A percentile compares a stretch with the other conserved stretches of the same genome.
phyloP scores from a whole-genome alignment of 169 alveolate species.

The Plasmodium vivax region DNA sequence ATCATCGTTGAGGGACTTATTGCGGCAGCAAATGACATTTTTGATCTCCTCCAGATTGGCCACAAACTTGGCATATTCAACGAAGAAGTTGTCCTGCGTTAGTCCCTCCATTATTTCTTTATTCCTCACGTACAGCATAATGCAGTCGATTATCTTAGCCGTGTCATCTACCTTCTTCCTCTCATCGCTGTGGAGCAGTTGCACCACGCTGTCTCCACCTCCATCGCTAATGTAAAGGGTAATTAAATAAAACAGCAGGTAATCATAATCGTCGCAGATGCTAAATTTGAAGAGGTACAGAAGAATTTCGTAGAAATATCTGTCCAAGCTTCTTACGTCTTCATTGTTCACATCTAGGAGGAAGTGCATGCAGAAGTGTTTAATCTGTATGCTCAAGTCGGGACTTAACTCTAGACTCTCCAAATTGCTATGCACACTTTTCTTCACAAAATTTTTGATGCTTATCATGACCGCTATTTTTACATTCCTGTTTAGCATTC shows the following conservation, averaged over 20 bases:
- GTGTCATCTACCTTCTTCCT: constrained; percentile 19
- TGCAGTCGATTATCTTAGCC: constrained; percentile 18
- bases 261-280: constrained; percentile 64
- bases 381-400: constrained; percentile 33
- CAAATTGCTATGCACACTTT: constrained; percentile 57
- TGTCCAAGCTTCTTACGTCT: constrained; percentile 21
- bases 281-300: constrained; percentile 18
- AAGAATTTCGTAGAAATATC: constrained; percentile 36
- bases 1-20: constrained; percentile 36
- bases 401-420: constrained; percentile 27
- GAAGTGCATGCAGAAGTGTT: constrained; percentile 60
- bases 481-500: constrained; percentile 31
- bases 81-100: constrained; percentile 9
- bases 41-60: constrained; percentile 12
- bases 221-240: constrained; percentile 27
- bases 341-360: constrained; percentile 38
- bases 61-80: constrained; percentile 5
- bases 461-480: constrained; percentile 44
- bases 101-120: constrained; percentile 8
- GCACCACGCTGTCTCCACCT: not conserved
- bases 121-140: constrained; percentile 34
- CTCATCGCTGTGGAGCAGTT: constrained; percentile 16
- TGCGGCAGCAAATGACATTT: constrained; percentile 9
- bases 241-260: constrained; percentile 15
- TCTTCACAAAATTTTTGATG: constrained; percentile 51